phyloP scores from a whole-genome alignment of 2,329 filamentous ascomycete genomes.

The Paraphaeosphaeria minitans region DNA sequence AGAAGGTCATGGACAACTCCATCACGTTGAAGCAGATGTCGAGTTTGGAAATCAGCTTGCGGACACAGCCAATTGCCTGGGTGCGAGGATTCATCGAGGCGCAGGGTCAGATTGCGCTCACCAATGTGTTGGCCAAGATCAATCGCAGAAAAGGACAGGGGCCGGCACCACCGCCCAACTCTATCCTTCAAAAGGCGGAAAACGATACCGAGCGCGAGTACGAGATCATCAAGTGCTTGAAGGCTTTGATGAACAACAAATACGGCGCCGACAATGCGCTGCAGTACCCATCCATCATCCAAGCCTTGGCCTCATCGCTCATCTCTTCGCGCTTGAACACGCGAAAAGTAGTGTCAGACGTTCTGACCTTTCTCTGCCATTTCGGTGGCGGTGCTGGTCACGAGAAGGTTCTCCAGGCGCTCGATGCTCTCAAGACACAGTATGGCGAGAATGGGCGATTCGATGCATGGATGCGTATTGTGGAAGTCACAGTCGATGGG shows the following conservation, averaged over 20 bases:
- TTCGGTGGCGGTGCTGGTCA: conserved; percentile 91
- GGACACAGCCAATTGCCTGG: conserved; percentile 97
- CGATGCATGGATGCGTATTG: conserved; percentile 97
- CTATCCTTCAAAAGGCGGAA: conserved; percentile 61
- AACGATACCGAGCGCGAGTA: conserved; percentile 91
- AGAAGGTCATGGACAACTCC: conserved; percentile 93
- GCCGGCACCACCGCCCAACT: conserved; percentile 64
- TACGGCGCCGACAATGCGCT: conserved; percentile 97
- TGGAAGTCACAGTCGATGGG: conserved; percentile 95
- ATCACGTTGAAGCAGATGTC: conserved; percentile 90
- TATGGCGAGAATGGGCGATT: conserved; percentile 94
- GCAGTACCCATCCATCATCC: conserved; percentile 84
- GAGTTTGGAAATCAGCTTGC: conserved; percentile 89
- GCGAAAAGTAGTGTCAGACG: conserved; percentile 92
- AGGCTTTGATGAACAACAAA: conserved; percentile 99
- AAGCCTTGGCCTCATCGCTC: conserved; percentile 83
- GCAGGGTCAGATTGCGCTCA: conserved; percentile 93
- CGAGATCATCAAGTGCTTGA: conserved; percentile 96
- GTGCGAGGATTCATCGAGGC: conserved; percentile 96
- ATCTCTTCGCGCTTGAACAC: conserved; percentile 89
- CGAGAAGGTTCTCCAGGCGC: conserved; percentile 87
- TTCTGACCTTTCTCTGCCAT: conserved; percentile 93
- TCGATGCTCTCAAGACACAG: conserved; percentile 87
- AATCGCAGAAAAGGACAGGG: conserved; percentile 83
- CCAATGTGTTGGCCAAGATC: conserved; percentile 90